These are phyloP conservation scores for Aspergillus piperis DNA, from an alignment of 2,329 filamentous ascomycete species.

Conservation along the genomic window DNA sequence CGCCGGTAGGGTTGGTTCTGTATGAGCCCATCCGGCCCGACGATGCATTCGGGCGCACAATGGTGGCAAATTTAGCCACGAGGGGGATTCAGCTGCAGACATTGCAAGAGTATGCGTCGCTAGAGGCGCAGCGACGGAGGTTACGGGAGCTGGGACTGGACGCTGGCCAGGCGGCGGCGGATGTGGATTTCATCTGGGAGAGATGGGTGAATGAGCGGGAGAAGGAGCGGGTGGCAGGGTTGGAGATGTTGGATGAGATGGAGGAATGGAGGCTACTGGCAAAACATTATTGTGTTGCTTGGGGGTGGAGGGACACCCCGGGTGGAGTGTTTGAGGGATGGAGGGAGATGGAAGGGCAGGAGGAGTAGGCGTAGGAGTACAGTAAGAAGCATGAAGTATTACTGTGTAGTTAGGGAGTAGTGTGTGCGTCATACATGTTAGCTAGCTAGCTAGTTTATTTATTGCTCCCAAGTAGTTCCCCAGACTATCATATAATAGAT, in stretches of 20 bases:
- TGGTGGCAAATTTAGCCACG: constrained; percentile 84
- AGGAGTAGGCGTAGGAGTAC: background rate
- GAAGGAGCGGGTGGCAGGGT: constrained; percentile 72
- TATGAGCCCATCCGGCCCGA: constrained; percentile 87
- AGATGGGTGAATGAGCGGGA: constrained; percentile 70
- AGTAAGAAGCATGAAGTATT: no score
- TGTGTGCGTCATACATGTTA: no score
- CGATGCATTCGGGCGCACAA: constrained; percentile 86
- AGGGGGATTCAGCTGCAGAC: constrained; percentile 84
- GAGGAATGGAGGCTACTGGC: constrained; percentile 91
- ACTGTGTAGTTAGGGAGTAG: no score
- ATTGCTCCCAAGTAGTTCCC: no score
- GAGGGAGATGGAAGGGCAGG: constrained; percentile 36
- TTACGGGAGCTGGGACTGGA: constrained; percentile 68
- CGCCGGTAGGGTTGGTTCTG: constrained; percentile 62
- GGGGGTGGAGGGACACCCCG: constrained; percentile 69
- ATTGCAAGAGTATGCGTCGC: constrained; percentile 68
- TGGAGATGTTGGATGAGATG: constrained; percentile 91
- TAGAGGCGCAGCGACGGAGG: constrained; percentile 68
- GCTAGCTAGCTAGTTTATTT: no score
- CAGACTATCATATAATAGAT: no score
- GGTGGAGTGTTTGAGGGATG: constrained; percentile 37
- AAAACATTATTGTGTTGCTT: constrained; percentile 84
- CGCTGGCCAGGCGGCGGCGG: constrained; percentile 56
- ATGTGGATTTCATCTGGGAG: constrained; percentile 72